These are phyloP conservation scores for Halophytophthora polymorphica DNA, from an alignment of 352 stramenopile species.

Conservation along the genomic window DNA sequence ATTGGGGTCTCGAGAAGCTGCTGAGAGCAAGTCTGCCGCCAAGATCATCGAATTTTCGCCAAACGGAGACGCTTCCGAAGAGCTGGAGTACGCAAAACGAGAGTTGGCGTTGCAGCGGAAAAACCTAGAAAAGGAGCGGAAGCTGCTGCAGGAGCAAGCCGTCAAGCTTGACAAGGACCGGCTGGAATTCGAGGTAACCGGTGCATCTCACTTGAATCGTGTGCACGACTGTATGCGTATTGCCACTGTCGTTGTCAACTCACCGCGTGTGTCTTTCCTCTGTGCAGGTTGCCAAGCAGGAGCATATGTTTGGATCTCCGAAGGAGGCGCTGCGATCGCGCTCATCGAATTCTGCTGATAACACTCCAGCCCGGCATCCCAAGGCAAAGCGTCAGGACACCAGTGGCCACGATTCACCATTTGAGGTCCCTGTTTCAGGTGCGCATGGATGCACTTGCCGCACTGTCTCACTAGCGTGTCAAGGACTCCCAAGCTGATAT, in stretches of 20 bases:
- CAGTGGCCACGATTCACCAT: slow-evolving; percentile 18
- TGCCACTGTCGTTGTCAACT: slow-evolving; percentile 3
- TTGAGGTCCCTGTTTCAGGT: slow-evolving; percentile 48
- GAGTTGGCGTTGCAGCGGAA: slow-evolving; percentile 28
- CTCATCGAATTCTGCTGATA: slow-evolving; percentile 9
- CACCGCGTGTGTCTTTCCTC: not conserved
- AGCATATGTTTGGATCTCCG: slow-evolving; percentile 21
- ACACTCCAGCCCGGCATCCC: slow-evolving; percentile 15
- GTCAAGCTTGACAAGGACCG: slow-evolving; percentile 61
- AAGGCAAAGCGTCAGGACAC: slow-evolving; percentile 13
- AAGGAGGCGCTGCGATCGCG: slow-evolving; percentile 2
- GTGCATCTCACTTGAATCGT: slow-evolving; percentile 13
- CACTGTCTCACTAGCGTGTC: not conserved
- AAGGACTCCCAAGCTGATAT: not conserved
- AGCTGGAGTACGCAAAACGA: slow-evolving; percentile 32
- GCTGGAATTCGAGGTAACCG: slow-evolving; percentile 53
- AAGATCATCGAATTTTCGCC: slow-evolving; percentile 15
- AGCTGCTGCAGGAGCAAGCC: slow-evolving; percentile 45
- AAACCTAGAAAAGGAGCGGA: slow-evolving; percentile 43
- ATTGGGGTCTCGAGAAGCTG: slow-evolving; percentile 1
- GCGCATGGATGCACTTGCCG: slow-evolving; percentile 1
- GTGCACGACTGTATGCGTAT: not conserved
- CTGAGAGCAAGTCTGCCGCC: not conserved
- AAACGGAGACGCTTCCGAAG: slow-evolving; percentile 22
- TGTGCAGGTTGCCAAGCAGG: slow-evolving; percentile 39